These are phyloP conservation scores for Cytospora leucostoma DNA, from an alignment of 2,329 filamentous ascomycete genomes.

Conservation along the genomic window DNA sequence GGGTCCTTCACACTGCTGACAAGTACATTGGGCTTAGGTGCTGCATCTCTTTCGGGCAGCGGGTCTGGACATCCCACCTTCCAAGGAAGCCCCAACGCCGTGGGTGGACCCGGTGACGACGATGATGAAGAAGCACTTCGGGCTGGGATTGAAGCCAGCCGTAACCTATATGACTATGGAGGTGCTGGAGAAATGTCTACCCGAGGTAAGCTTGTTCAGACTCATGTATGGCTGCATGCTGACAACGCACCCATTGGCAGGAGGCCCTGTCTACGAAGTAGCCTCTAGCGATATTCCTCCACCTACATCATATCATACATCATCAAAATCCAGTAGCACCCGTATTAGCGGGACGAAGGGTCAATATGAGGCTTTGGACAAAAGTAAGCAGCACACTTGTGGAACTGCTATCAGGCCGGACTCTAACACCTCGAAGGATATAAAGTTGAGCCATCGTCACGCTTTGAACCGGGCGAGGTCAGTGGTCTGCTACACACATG, in stretches of 20 bases:
- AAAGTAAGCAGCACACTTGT: neutral
- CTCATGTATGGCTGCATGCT: neutral
- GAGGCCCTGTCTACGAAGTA: conserved; percentile 10
- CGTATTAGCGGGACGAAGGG: conserved; percentile 5
- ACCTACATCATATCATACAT: neutral
- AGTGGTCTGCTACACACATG: neutral
- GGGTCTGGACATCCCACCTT: neutral
- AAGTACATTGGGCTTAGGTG: neutral
- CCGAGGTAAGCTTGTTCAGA: neutral
- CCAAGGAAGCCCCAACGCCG: neutral
- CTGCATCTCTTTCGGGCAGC: neutral
- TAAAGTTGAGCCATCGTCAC: conserved; percentile 14
- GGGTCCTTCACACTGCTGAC: neutral
- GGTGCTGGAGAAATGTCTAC: neutral
- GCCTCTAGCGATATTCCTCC: neutral
- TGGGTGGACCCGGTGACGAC: neutral
- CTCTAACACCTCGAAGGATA: conserved; percentile 14
- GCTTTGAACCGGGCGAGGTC: conserved; percentile 12
- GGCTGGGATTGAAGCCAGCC: neutral
- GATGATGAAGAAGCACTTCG: neutral
- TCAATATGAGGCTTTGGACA: conserved; percentile 12
- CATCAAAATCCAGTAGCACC: neutral
- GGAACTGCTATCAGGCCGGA: no score
- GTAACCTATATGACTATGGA: neutral
- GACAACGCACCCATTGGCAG: neutral